A percentile compares a stretch with the other conserved stretches of the same genome.
phyloP scores from a whole-genome alignment of 169 alveolate species.

The Sarcocystis neurona region DNA sequence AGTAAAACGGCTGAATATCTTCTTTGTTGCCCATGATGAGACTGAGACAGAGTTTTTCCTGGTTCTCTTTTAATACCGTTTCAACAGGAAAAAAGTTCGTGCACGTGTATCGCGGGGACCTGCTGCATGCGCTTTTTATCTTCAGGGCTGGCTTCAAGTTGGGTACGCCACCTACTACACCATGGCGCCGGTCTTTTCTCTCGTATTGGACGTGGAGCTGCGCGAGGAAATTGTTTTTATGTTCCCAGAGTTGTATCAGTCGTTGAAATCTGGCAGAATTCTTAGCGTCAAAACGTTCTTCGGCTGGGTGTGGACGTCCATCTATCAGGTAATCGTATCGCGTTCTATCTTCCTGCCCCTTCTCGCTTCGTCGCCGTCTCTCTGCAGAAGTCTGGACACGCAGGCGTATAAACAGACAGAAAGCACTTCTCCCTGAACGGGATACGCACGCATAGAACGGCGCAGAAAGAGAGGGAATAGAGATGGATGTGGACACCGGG shows the following conservation, averaged over 20 bases:
- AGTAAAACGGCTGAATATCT: no score
- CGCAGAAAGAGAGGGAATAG: no score
- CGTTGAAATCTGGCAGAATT: constrained; percentile 92
- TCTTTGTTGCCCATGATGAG: no score
- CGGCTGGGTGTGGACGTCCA: constrained; percentile 94
- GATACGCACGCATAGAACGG: no score
- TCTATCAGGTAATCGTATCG: constrained; percentile 71
- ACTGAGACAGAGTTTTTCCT: no score
- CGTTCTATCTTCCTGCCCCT: not conserved
- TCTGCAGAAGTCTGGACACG: not conserved
- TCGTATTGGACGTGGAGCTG: constrained; percentile 92
- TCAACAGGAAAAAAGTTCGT: no score
- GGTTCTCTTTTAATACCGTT: no score
- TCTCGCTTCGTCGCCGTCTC: not conserved
- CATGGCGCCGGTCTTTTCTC: constrained; percentile 93
- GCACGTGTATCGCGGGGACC: no score
- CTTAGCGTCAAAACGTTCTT: constrained; percentile 92
- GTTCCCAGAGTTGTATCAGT: constrained; percentile 94
- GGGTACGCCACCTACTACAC: constrained; percentile 98
- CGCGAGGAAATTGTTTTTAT: constrained; percentile 81
- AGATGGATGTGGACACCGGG: no score
- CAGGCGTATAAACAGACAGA: not conserved
- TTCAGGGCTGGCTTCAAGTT: constrained; percentile 93
- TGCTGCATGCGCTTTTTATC: no score
- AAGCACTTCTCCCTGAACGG: not conserved